Evolutionary conservation across 1,139 yeast genomes (phyloP).

Genomic region (Nakaseomyces delphensis): DNA sequence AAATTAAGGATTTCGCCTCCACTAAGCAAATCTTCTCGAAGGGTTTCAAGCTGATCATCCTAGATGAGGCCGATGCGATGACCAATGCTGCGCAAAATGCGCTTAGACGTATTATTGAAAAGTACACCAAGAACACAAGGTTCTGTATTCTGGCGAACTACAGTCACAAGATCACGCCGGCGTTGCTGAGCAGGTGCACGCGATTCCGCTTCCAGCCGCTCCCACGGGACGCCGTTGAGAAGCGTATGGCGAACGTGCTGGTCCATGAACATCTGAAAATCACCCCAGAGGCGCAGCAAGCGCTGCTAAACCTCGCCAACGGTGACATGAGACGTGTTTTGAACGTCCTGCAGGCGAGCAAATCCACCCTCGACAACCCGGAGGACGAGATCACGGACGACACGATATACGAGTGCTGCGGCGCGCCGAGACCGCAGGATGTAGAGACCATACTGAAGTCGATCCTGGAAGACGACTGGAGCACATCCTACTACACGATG

Average conservation of each 20-base stretch:
- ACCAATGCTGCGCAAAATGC: slow-evolving; percentile 96
- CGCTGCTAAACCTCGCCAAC: slow-evolving; percentile 60
- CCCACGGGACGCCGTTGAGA: slow-evolving; percentile 53
- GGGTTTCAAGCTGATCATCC: slow-evolving; percentile 80
- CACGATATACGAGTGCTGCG: slow-evolving; percentile 88
- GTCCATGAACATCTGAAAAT: slow-evolving; percentile 57
- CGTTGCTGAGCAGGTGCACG: slow-evolving; percentile 88
- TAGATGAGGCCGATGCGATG: slow-evolving; percentile 99
- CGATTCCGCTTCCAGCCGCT: slow-evolving; percentile 89
- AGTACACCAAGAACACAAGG: slow-evolving; percentile 87
- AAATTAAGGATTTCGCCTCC: slow-evolving; percentile 87
- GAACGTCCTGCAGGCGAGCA: slow-evolving; percentile 90
- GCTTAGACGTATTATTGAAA: slow-evolving; percentile 81
- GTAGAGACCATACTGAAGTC: slow-evolving; percentile 66
- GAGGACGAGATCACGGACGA: slow-evolving; percentile 49
- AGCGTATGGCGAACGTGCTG: slow-evolving; percentile 60
- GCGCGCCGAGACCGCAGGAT: slow-evolving; percentile 89
- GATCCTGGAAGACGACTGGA: slow-evolving; percentile 82
- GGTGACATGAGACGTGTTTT: slow-evolving; percentile 97
- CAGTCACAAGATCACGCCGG: slow-evolving; percentile 92
- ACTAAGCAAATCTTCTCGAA: slow-evolving; percentile 80
- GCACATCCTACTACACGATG: slow-evolving; percentile 61
- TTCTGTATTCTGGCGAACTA: slow-evolving; percentile 95
- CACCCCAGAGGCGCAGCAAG: slow-evolving; percentile 48
- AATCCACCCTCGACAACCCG: slow-evolving; percentile 55